phyloP scores from a whole-genome alignment of 1,284 basidiomycete species.

The Inonotus hispidus region DNA sequence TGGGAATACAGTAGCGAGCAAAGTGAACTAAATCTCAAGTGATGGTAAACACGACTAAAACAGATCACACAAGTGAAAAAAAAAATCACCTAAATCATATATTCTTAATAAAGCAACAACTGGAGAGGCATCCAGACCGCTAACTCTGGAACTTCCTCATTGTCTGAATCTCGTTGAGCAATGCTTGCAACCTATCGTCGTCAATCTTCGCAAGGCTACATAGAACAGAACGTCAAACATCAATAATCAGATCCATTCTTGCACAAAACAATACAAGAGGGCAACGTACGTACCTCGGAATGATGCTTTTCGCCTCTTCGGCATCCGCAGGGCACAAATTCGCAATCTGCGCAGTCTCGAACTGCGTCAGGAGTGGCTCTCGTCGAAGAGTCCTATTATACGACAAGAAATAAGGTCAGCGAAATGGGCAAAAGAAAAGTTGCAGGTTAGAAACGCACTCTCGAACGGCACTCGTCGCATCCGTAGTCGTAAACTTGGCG shows the following conservation, averaged over 20 bases:
- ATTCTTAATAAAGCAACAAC: too few relatives aligned
- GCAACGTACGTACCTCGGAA: slow-evolving; percentile 67
- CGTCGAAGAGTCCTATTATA: slow-evolving; percentile 60
- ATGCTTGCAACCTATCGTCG: slow-evolving; percentile 75
- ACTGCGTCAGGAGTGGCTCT: slow-evolving; percentile 76
- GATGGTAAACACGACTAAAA: too few relatives aligned
- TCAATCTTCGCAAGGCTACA: slow-evolving; percentile 79
- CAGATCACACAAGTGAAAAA: too few relatives aligned
- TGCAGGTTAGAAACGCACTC: slow-evolving; percentile 52
- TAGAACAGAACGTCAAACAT: not conserved
- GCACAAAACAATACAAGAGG: not conserved
- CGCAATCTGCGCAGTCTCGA: slow-evolving; percentile 90
- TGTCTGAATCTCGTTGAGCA: slow-evolving; percentile 83
- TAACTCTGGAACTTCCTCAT: slow-evolving; percentile 84
- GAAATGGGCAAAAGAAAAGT: not conserved
- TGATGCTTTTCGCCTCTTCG: slow-evolving; percentile 87
- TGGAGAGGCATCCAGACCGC: slow-evolving; percentile 8
- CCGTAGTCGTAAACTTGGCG: slow-evolving; percentile 83
- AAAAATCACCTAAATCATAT: too few relatives aligned
- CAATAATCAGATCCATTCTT: not conserved
- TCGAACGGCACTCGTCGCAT: slow-evolving; percentile 83
- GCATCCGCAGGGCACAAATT: slow-evolving; percentile 84
- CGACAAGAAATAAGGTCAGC: not conserved
- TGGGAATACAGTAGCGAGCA: too few relatives aligned
- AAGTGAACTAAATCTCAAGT: too few relatives aligned